Evolutionary conservation across 1,284 basidiomycete genomes (phyloP).

Genomic region (Pholiota adiposa): DNA sequence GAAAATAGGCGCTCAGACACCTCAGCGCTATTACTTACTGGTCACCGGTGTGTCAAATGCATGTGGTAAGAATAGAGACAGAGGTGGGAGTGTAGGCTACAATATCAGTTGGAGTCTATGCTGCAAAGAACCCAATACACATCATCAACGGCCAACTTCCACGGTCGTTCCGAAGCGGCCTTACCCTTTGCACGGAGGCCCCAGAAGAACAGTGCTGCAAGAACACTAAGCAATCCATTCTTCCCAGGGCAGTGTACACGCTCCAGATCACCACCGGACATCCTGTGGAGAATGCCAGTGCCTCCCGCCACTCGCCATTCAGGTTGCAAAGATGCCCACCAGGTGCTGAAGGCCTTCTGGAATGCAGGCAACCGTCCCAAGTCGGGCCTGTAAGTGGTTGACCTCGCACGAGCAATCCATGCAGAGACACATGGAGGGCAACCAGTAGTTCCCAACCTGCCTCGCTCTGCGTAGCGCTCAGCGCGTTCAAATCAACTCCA

Average conservation of each 20-base stretch:
- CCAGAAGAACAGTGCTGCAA: not conserved
- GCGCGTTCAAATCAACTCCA: not conserved
- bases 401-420: conserved; percentile 13
- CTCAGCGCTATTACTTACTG: too few species aligned
- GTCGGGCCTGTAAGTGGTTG: not conserved
- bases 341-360: not conserved
- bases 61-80: too few species aligned
- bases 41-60: too few species aligned
- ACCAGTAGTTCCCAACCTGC: not conserved
- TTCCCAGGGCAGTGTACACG: not conserved
- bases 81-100: too few species aligned
- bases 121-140: too few species aligned
- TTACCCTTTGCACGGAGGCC: not conserved
- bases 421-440: conserved; percentile 7
- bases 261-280: not conserved
- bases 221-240: not conserved
- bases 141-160: too few species aligned
- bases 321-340: not conserved
- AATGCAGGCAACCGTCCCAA: not conserved
- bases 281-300: too few species aligned
- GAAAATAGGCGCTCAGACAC: too few species aligned
- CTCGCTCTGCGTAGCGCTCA: not conserved
- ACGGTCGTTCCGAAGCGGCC: too few species aligned
- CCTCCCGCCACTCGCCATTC: not conserved
- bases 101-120: too few species aligned